phyloP scores from a whole-genome alignment of 164 flowering plant species.

The Chimonanthus salicifolius region DNA sequence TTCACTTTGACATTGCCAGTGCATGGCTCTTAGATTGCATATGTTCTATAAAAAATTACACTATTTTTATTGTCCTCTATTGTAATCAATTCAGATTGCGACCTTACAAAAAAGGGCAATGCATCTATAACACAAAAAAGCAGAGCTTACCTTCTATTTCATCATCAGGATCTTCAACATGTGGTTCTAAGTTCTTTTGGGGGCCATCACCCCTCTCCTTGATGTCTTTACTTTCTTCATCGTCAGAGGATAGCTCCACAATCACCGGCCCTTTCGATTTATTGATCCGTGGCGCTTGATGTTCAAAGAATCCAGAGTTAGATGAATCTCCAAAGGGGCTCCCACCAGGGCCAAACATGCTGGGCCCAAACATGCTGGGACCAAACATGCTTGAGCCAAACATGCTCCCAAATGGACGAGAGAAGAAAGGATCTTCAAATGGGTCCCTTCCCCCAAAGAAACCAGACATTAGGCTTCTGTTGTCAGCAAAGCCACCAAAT shows the following conservation, averaged over 20 bases:
- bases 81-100: no score
- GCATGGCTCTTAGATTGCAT: no score
- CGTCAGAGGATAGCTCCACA: constrained; percentile 59
- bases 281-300: constrained; percentile 22
- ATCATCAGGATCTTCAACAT: constrained; percentile 72
- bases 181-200: constrained; percentile 30
- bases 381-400: constrained; percentile 18
- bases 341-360: constrained; percentile 21
- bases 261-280: constrained; percentile 42
- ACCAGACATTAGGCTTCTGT: constrained; percentile 41
- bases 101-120: neutral
- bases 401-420: constrained; percentile 44
- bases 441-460: constrained; percentile 68
- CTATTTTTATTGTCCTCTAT: no score
- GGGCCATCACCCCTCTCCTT: constrained; percentile 17
- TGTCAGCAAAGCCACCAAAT: constrained; percentile 39
- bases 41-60: no score
- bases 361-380: constrained; percentile 28
- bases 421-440: constrained; percentile 84
- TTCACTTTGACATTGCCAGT: no score
- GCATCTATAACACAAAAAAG: neutral
- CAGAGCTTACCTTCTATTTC: constrained; percentile 36
- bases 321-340: constrained; percentile 12
- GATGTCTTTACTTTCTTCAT: constrained; percentile 19
- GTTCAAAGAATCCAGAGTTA: constrained; percentile 15